These are phyloP conservation scores for Boeremia lycopersici DNA, from an alignment of 2,329 filamentous ascomycete species.

Conservation along the genomic window DNA sequence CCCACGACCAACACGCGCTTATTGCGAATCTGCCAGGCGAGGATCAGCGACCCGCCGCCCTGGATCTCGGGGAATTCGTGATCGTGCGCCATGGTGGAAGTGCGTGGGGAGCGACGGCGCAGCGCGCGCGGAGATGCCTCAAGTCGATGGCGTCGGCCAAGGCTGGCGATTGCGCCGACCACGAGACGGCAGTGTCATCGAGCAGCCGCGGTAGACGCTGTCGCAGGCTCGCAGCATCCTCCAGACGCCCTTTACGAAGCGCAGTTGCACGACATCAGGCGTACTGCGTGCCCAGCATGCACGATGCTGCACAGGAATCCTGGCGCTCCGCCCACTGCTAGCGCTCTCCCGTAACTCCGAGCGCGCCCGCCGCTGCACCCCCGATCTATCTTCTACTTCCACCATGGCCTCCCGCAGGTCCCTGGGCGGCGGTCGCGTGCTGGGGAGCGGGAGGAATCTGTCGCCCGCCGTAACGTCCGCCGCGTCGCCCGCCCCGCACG, in stretches of 20 bases:
- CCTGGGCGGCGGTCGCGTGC: slow-evolving; percentile 87
- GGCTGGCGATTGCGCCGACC: slow-evolving; percentile 6
- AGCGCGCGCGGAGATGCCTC: slow-evolving; percentile 32
- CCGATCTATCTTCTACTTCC: not conserved
- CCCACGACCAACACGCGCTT: slow-evolving; percentile 92
- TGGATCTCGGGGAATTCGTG: slow-evolving; percentile 75
- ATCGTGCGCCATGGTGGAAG: slow-evolving; percentile 54
- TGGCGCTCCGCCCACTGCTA: slow-evolving; percentile 23
- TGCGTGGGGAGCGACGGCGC: slow-evolving; percentile 22
- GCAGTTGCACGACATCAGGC: not conserved
- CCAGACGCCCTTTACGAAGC: too few species aligned
- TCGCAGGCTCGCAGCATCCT: not conserved
- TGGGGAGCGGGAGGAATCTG: slow-evolving; percentile 84
- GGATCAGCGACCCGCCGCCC: slow-evolving; percentile 87
- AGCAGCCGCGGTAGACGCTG: not conserved
- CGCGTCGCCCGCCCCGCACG: slow-evolving; percentile 15
- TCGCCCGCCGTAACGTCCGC: slow-evolving; percentile 62
- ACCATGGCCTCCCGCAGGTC: slow-evolving; percentile 60
- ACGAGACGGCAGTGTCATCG: slow-evolving; percentile 3
- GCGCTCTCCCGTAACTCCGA: slow-evolving; percentile 21
- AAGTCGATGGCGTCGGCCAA: slow-evolving; percentile 19
- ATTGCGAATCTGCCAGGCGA: slow-evolving; percentile 93
- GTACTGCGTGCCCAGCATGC: slow-evolving; percentile 13
- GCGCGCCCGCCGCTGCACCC: slow-evolving; percentile 18
- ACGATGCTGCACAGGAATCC: slow-evolving; percentile 21